phyloP scores from a whole-genome alignment of 2,329 filamentous ascomycete genomes.

The Lanzia echinophila region DNA sequence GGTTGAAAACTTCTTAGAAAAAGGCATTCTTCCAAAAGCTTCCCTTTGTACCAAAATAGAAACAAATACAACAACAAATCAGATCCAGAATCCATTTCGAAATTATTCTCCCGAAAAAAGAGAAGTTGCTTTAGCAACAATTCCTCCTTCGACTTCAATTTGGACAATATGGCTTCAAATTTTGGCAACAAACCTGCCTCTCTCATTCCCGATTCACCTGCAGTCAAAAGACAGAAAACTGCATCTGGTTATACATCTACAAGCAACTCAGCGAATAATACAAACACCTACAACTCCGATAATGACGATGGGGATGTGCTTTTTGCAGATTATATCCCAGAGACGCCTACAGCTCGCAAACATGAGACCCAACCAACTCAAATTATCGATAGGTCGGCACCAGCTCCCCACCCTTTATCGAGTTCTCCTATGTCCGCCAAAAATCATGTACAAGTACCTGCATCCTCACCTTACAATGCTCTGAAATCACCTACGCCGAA shows the following conservation, averaged over 20 bases:
- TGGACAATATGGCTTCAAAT: conserved; percentile 19
- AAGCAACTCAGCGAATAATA: conserved; percentile 20
- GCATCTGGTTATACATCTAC: conserved; percentile 26
- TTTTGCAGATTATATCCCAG: conserved; percentile 38
- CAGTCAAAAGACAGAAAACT: conserved; percentile 30
- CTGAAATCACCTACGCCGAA: conserved; percentile 16
- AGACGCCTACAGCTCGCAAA: conserved; percentile 21
- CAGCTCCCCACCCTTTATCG: conserved; percentile 20
- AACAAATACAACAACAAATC: background rate
- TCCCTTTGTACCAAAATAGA: background rate
- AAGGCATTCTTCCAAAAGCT: background rate
- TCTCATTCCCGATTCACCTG: conserved; percentile 21
- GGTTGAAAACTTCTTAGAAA: background rate
- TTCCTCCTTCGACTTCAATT: background rate
- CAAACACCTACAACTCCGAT: conserved; percentile 31
- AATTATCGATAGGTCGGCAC: conserved; percentile 27
- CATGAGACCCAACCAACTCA: conserved; percentile 35
- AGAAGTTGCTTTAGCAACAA: background rate
- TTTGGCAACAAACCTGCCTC: background rate
- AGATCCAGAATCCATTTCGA: background rate
- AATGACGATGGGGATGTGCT: conserved; percentile 41
- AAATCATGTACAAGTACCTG: conserved; percentile 66
- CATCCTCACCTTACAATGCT: conserved; percentile 64
- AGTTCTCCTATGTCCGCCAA: conserved; percentile 21
- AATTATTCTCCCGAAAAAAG: background rate